These are phyloP conservation scores for Schoenoplectus tabernaemontani DNA, from an alignment of 202 grass and related monocot species.

Conservation along the genomic window DNA sequence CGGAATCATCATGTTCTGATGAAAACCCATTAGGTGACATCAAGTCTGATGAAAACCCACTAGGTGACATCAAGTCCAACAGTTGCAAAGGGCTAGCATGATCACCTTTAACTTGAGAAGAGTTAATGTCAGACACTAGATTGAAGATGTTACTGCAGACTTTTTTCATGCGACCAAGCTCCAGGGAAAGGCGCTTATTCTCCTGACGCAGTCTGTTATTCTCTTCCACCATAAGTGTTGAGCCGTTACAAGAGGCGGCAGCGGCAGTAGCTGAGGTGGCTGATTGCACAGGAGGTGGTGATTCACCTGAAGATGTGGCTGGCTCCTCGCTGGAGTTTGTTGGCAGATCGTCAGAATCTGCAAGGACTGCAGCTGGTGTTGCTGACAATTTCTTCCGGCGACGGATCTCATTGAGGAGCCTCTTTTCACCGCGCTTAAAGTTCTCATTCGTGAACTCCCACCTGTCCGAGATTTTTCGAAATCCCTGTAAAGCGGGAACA, in stretches of 20 bases:
- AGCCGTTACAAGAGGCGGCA: slow-evolving; percentile 4
- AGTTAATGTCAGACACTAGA: slow-evolving; percentile 36
- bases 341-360: slow-evolving; percentile 24
- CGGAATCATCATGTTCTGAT: slow-evolving; percentile 28
- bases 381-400: slow-evolving; percentile 34
- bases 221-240: slow-evolving; percentile 48
- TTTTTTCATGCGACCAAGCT: slow-evolving; percentile 44
- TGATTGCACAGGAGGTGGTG: neutral
- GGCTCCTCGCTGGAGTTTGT: slow-evolving; percentile 55
- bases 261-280: neutral
- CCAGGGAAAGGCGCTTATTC: slow-evolving; percentile 50
- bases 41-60: neutral
- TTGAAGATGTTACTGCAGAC: slow-evolving; percentile 45
- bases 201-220: slow-evolving; percentile 65
- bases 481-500: slow-evolving; percentile 36
- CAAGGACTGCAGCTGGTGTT: neutral
- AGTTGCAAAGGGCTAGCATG: neutral
- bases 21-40: neutral
- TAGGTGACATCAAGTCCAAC: neutral
- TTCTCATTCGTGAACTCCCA: slow-evolving; percentile 91
- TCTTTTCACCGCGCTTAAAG: slow-evolving; percentile 57
- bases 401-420: slow-evolving; percentile 53
- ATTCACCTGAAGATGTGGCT: slow-evolving; percentile 20
- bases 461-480: slow-evolving; percentile 59
- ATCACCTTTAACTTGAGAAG: neutral